Evolutionary conservation across 108 stramenopile species (phyloP), one percentile per base, ranked within the genome.

Genomic region (Nitzschia palea): DNA sequence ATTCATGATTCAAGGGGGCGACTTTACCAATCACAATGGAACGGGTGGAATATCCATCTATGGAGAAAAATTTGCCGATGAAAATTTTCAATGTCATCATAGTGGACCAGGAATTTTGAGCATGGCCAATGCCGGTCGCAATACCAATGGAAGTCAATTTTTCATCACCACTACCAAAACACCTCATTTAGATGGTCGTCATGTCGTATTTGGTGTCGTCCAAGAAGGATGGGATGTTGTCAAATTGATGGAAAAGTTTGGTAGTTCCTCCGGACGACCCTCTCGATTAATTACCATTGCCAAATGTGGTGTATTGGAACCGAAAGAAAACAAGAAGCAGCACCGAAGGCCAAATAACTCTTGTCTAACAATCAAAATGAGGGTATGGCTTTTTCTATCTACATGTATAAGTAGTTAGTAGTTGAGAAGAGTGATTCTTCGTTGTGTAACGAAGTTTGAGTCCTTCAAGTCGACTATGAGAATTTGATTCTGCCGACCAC

Each of bases 121-220:
- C 28, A 98, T 98, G 98, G 99, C 99, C 36, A 99, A 99, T 82
- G 78, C 95, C 0, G 98, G 98, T 5, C 64, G 66, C 26, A 77
- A 93, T 77, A 96, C 95, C 26, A 97, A 95, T 78, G 96, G 93
- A 44, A 86, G 82, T 43, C 94, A 95, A 75, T 92, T 90, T 67
- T 87, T 84, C 50, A 87, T 99, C 45, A 93, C 90, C 65, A 97
- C 97, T 2, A 81, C 79, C 65, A 70, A 68, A 53, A 96, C 96
- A 25, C 84, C 96, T 61, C 95, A 96, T 82, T 86, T 99, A 47
- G 96, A 99, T 72, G 92, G 92, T 52, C 65, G 71, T 33, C 93
- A 94, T 64, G 88, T 89, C 5, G 88, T 94, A 8, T 94, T 94
- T 74, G 93, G 93, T 20, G 74, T 69, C 4, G 89, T 94, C 0